Percentiles rank a stretch among this genome's conserved stretches.
Conservation (phyloP, 208 protist genomes). For the Acanthamoeba culbertsoni region DNA sequence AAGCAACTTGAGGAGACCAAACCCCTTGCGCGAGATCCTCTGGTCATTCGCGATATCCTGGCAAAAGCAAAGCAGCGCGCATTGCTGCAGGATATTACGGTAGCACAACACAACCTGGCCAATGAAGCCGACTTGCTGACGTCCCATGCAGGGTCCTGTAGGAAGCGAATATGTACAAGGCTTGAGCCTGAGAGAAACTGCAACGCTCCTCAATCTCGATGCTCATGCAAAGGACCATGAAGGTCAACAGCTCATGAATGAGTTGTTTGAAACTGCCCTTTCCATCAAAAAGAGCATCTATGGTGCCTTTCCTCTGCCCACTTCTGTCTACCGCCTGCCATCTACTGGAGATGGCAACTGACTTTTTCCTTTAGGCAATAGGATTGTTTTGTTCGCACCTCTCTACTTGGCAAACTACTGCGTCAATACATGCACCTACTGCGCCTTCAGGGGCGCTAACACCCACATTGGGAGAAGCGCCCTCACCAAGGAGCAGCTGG, state of each 20-base stretch:
- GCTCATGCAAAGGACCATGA: background rate
- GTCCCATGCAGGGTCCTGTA: background rate
- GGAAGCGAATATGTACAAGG: constrained; percentile 69
- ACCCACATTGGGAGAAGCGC: constrained; percentile 57
- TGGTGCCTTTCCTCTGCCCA: background rate
- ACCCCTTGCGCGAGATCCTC: background rate
- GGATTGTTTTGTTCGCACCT: constrained; percentile 81
- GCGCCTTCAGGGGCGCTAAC: constrained; percentile 73
- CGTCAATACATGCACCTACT: constrained; percentile 76
- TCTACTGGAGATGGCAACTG: background rate
- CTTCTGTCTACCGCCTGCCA: background rate
- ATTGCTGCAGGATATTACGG: background rate
- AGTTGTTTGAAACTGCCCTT: constrained; percentile 67
- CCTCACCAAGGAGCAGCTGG: constrained; percentile 71
- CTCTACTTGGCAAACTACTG: constrained; percentile 80
- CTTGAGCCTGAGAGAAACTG: constrained; percentile 60
- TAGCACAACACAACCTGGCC: background rate
- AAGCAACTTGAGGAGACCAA: background rate
- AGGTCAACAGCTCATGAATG: constrained; percentile 44
- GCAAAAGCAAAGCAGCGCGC: constrained; percentile 24
- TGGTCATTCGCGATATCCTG: background rate
- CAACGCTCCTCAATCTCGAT: constrained; percentile 68
- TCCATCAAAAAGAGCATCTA: constrained; percentile 76
- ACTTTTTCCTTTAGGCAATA: constrained; percentile 52
- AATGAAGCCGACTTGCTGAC: background rate